Evolutionary conservation across 2,329 filamentous ascomycete species (phyloP), one percentile per base, ranked within the genome.

Genomic region (Rasamsonia emersonii): DNA sequence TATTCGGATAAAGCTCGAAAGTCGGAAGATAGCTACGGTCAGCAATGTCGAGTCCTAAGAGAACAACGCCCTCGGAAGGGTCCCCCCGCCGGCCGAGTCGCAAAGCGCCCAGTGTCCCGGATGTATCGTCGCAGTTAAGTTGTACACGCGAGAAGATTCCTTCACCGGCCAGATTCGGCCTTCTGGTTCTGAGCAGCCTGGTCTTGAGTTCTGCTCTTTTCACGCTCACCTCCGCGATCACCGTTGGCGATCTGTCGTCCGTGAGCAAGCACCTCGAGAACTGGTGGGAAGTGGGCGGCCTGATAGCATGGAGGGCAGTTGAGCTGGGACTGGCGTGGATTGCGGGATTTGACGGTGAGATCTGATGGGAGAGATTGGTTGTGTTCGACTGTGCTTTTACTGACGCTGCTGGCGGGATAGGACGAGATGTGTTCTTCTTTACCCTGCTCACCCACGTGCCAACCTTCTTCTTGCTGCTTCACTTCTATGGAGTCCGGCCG

Each of bases 291-390:
- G 68, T 85, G 17, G 65, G 58, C 4, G 64, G 59, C 10, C 50
- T 75, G 39, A 50, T 78, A 31, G 67, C 46, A 8, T 73, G 67
- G 65, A 70, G 83, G 73, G 54, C 59, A 10, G 56, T 77, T 28
- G 79, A 86, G 54, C 67, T 93, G 32, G 75, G 67, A 15, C 51
- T 88, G 28, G 79, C 75, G 28, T 94, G 86, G 85, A 73, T 73
- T 46, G 67, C 77, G 25, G 70, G 77, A 41, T 83, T 82, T 53
- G 38, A 43, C 18, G 30, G 38, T 41, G 15, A n/a, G n/a, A n/a
- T n/a, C n/a, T n/a, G n/a, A n/a, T n/a, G n/a, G n/a, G n/a, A n/a
- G 15, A 5, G 14, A 11, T 9, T 25, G 14, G 18, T 26, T 23
- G 21, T 8, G n/a, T n/a, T n/a, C n/a, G n/a, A n/a, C n/a, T n/a